Evolutionary conservation across 2,329 filamentous ascomycete genomes (phyloP), one percentile per base, ranked within the genome.

Genomic region (Xylariaceae sp.): DNA sequence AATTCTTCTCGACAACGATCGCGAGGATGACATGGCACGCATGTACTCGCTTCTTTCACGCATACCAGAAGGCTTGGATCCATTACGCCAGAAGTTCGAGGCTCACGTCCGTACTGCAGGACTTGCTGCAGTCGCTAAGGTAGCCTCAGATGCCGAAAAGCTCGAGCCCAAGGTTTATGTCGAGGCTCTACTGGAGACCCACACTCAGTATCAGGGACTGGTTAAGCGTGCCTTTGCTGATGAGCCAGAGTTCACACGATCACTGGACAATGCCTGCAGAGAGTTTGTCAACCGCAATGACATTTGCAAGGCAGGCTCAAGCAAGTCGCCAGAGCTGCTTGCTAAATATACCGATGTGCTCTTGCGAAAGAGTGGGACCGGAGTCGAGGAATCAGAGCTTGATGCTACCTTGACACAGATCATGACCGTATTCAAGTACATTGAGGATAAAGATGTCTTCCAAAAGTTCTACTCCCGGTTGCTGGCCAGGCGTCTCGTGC

Each of bases 341-440:
- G 91, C 93, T 61, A 95, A 95, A 66, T 97, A 98, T 63, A 88
- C 90, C 24, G 93, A 98, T 63, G 83, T 89, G 9, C 72, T 98
- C 24, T 73, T 98, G 38, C 91, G 93, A 66, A 96, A 95, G 74
- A 91, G 88, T 52, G 87, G 86, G 22, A 94, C 90, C 54, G 89
- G 89, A 55, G 88, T 89, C 12, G 93, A 97, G 61, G 93, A 98
- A 61, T 85, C 87, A 24, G 91, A 98, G 59, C 77, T 97, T 56
- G 93, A 98, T 68, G 84, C 85, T 52, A 85, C 89, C 24, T 72
- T 97, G 22, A 82, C 81, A 16, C 88, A 96, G 64, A 93, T 98
- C 57, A 98, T 98, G 93, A 96, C 91, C 2, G 89, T 98, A 41
- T 98, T 98, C 79, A 97, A 97, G 71, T 98, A 98, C 67, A 97